phyloP scores from a whole-genome alignment of 345 rosid genomes.

The Salix exigua region DNA sequence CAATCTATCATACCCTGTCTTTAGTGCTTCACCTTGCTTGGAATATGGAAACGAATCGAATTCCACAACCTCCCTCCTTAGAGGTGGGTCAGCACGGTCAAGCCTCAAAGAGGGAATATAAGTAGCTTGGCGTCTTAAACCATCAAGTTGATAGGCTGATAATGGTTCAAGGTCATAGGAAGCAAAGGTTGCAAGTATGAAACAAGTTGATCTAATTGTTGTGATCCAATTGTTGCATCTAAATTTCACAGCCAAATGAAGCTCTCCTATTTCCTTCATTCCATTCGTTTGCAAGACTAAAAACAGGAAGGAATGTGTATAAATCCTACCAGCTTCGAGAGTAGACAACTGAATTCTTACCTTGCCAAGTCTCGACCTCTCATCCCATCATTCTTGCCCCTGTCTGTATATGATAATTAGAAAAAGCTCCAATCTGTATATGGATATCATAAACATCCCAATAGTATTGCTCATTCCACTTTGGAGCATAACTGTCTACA shows the following conservation, averaged over 20 bases:
- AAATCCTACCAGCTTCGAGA: conserved; percentile 29
- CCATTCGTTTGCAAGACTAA: conserved; percentile 36
- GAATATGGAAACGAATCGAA: conserved; percentile 45
- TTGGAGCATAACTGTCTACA: conserved; percentile 38
- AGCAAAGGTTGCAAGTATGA: conserved; percentile 36
- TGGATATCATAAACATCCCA: conserved; percentile 59
- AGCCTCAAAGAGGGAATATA: conserved; percentile 29
- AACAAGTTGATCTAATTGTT: conserved; percentile 33
- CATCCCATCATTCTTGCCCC: conserved; percentile 5
- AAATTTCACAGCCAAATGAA: conserved; percentile 39
- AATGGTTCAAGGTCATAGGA: conserved; percentile 31
- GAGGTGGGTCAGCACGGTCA: conserved; percentile 13
- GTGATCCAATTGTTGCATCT: conserved; percentile 25
- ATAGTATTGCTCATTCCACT: conserved; percentile 51
- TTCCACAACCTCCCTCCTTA: conserved; percentile 10
- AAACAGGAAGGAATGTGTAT: conserved; percentile 42
- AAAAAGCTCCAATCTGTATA: conserved; percentile 43
- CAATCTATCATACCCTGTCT: conserved; percentile 33
- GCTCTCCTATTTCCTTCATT: conserved; percentile 43
- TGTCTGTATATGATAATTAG: conserved; percentile 32
- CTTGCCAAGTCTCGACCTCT: conserved; percentile 38
- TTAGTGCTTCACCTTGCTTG: background rate
- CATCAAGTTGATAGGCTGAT: conserved; percentile 32
- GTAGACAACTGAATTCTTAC: conserved; percentile 41
- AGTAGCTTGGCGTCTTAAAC: conserved; percentile 40